Evolutionary conservation across 164 flowering plant species (phyloP), one percentile per base, ranked within the genome.

Genomic region (Stephania yunnanensis): DNA sequence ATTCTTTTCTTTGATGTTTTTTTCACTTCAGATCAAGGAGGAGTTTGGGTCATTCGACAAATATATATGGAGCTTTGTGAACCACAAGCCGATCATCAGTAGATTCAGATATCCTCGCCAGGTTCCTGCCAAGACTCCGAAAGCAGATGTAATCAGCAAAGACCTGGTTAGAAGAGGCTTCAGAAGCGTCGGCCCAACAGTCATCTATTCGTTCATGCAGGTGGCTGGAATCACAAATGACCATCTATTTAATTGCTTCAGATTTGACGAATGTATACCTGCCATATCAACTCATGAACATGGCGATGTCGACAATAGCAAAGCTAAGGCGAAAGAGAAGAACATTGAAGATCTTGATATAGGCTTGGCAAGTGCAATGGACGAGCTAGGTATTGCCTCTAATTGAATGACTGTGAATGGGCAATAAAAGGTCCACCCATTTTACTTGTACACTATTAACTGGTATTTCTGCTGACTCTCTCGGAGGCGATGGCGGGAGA

Each of bases 201-300:
- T 81, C 44, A 76, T 81, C 19, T 84, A 84, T 61, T 79, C 86
- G 11, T 84, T 84, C 75, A 84, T 84, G 86, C 84, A 84, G 73
- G 80, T 73, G 15, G 79, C 84, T 11, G 86, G 84, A 72, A 73
- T 84, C 61, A 76, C 84, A 69, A 84, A 81, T 52, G 86, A 84
- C 76, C 86, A 84, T 76, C 84, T 81, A 58, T 73, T 75, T 29
- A 52, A 71, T 61, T 84, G 86, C 79, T 84, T 73, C 81, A 75
- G 86, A 76, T 81, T 79, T 69, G 61, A 74, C 10, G 82, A 84
- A 69, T 84, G 86, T 42, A 42, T 74, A 44, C 25, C 63, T 25
- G 72, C 74, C 61, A 68, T 55, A 9, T 45, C 46, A 63, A 50
- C 22, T 45, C n/a, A 58, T 19, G 84, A 46, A 65, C 1, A 5